Base-by-base conservation (phyloP, 768 basidiomycete genomes). In the Goffeauzyma gilvescens region DNA sequence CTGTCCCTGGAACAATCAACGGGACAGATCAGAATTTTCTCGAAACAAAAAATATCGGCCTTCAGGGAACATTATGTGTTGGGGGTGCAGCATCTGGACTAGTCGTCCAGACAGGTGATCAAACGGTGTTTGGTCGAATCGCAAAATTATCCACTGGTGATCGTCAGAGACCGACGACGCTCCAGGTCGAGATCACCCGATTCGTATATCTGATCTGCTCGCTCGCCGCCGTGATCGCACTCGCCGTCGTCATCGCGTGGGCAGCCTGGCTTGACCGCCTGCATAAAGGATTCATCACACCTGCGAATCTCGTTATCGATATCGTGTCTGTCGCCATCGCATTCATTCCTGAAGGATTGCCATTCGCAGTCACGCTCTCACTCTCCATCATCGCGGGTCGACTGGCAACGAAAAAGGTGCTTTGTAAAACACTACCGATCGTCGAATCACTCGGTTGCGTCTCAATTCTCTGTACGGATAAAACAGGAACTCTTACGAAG, bases 361-460 rank as follows among this genome's bases (percentile, higher is more conserved):
- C 49, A 5, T 35, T 42, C 5, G 31, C 38, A 13, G 72, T 75
- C 14, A 73, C 75, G 0, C 53, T 76, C 1, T 73, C 72, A 1
- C 63, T 76, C n/a, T 60, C 66, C 3, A 63, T 65, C 39, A 59
- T 68, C 17, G 70, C 70, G 15, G 59, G 68, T 25, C 66, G 68
- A 6, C 65, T 76, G 49, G 66, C 69, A 41, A 71, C 70, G 51
- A 69, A 70, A 50, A 71, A 70, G 50, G 69, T 75, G 17, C 57
- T 73, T 13, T 71, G 72, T 45, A 72, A 73, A 50, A 72, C 72
- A 2, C 63, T 79, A 18, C 68, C 75, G 20, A 78, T 75, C 5
- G 75, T 79, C 23, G 77, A 79, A 57, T 74, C 74, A 6, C 66
- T 79, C 5, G 77, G 78, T 6, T 68, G 71, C 7, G 75, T 78